phyloP scores from a whole-genome alignment of 208 protist genomes.

The Leishmania turanica region DNA sequence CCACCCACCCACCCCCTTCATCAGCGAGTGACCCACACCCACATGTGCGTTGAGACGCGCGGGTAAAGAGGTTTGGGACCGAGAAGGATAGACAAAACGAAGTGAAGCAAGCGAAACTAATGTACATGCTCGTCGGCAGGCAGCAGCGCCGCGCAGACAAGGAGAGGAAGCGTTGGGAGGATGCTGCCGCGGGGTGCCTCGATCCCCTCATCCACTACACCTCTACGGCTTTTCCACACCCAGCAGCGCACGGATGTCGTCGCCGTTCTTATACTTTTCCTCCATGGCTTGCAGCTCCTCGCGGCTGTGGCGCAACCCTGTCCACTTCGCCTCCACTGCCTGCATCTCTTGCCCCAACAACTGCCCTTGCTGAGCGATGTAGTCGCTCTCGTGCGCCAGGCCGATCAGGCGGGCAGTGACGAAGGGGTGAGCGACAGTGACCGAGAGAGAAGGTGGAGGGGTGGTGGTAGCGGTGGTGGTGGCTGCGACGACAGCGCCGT shows the following conservation, averaged over 20 bases:
- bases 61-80: neutral
- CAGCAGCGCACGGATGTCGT: slow-evolving; percentile 51
- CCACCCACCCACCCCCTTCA: neutral
- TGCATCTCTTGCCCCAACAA: slow-evolving; percentile 56
- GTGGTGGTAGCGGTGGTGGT: neutral
- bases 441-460: neutral
- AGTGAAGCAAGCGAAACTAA: neutral
- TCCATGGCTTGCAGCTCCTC: slow-evolving; percentile 43
- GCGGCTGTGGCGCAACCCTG: slow-evolving; percentile 41
- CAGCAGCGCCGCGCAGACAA: neutral
- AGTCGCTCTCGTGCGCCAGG: slow-evolving; percentile 62
- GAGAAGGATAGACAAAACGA: no score
- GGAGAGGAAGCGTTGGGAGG: neutral
- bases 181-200: neutral
- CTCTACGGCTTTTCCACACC: slow-evolving; percentile 7
- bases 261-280: slow-evolving; percentile 70
- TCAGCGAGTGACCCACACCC: neutral
- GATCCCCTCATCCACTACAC: neutral
- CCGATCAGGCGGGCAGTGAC: slow-evolving; percentile 62
- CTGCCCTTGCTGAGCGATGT: slow-evolving; percentile 53
- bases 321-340: slow-evolving; percentile 52
- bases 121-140: neutral
- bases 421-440: slow-evolving; percentile 67
- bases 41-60: neutral
- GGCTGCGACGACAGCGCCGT: neutral